phyloP scores from a whole-genome alignment of 2,329 filamentous ascomycete species.

The Phialemoniopsis sp. region DNA sequence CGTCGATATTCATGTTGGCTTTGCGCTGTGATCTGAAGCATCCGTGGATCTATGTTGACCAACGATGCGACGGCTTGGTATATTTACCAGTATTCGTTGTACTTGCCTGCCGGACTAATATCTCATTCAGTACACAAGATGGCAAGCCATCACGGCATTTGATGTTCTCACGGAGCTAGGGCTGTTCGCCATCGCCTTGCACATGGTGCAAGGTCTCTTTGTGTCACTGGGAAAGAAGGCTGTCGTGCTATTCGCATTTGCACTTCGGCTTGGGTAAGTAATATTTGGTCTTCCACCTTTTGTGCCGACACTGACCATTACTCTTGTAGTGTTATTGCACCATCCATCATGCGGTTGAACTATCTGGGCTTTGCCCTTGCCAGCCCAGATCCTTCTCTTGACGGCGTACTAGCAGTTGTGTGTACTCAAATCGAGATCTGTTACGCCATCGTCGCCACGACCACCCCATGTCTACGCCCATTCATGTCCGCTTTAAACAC shows the following conservation, averaged over 20 bases:
- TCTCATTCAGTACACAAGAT: conserved; percentile 24
- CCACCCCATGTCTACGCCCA: conserved; percentile 35
- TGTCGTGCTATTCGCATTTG: conserved; percentile 32
- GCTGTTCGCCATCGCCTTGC: conserved; percentile 28
- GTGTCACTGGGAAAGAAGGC: conserved; percentile 29
- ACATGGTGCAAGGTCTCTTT: conserved; percentile 30
- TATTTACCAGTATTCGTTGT: conserved; percentile 5
- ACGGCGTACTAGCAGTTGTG: conserved; percentile 25
- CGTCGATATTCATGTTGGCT: conserved; percentile 31
- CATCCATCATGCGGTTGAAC: conserved; percentile 28
- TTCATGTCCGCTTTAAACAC: conserved; percentile 32
- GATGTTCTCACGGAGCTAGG: conserved; percentile 32
- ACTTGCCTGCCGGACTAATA: not conserved
- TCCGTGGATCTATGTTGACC: conserved; percentile 27
- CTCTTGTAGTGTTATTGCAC: conserved; percentile 29
- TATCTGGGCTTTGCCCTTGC: conserved; percentile 23
- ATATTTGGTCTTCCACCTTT: not conserved
- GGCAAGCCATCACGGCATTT: conserved; percentile 29
- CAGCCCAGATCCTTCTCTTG: conserved; percentile 28
- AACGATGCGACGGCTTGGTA: conserved; percentile 24
- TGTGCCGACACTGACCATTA: not conserved
- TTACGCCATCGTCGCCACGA: conserved; percentile 33
- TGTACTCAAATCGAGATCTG: conserved; percentile 33
- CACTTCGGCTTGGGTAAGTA: conserved; percentile 31
- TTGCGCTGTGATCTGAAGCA: conserved; percentile 31